Conservation (phyloP, 768 basidiomycete species). For the Glaciozyma martinii region DNA sequence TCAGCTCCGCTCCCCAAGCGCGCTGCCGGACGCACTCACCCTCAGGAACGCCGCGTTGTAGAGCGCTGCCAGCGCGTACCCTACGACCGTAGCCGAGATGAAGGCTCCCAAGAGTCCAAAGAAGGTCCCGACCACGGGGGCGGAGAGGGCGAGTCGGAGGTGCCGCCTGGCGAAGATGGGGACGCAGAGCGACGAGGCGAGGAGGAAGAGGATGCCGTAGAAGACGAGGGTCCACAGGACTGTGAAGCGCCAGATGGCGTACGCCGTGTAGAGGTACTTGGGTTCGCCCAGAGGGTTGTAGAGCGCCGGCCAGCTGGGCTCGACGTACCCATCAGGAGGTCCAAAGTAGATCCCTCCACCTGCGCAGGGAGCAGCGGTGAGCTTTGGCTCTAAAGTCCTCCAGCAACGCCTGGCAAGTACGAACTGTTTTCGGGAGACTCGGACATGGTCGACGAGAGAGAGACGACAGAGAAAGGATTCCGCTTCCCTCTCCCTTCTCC, state of each 20-base stretch:
- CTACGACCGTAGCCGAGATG: slow-evolving; percentile 8
- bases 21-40: slow-evolving; percentile 2
- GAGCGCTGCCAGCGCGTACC: slow-evolving; percentile 10
- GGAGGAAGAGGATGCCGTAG: slow-evolving; percentile 6
- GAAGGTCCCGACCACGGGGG: background rate
- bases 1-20: background rate
- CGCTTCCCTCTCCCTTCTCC: too few species aligned
- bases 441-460: too few species aligned
- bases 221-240: slow-evolving; percentile 11
- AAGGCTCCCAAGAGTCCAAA: slow-evolving; percentile 4
- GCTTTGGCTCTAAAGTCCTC: too few species aligned
- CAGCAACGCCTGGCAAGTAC: too few species aligned
- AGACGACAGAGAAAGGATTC: too few species aligned
- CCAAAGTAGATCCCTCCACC: slow-evolving; percentile 1
- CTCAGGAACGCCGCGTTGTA: slow-evolving; percentile 18
- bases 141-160: slow-evolving; percentile 9
- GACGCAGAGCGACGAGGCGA: background rate
- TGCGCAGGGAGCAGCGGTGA: too few species aligned
- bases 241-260: slow-evolving; percentile 13
- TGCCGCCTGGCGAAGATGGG: slow-evolving; percentile 2
- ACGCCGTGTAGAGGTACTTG: slow-evolving; percentile 10
- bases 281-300: background rate
- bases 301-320: slow-evolving; percentile 5
- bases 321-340: slow-evolving; percentile 2
- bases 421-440: too few species aligned